Evolutionary conservation across 164 flowering plant species (phyloP).

Genomic region (Kingdonia uniflora): DNA sequence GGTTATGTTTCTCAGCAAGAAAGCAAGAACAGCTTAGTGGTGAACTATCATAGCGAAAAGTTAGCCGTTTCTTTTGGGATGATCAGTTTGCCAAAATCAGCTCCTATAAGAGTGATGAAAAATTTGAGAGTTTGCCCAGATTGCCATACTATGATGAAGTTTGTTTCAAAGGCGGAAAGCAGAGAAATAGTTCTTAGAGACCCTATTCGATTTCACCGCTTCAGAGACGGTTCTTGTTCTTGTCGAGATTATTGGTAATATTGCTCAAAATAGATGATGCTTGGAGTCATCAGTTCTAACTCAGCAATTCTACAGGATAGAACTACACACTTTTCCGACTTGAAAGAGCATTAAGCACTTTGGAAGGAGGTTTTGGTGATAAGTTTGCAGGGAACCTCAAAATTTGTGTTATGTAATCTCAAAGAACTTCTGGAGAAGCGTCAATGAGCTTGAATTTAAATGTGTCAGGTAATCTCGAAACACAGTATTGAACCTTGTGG

Average conservation of each 20-base stretch:
- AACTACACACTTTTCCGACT: no score
- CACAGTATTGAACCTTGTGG: no score
- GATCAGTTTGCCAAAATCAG: conserved; percentile 26
- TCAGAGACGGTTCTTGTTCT: conserved; percentile 41
- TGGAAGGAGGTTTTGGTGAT: no score
- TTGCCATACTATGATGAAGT: conserved; percentile 42
- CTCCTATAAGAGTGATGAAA: conserved; percentile 50
- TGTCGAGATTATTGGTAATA: conserved; percentile 47
- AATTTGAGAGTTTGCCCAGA: conserved; percentile 46
- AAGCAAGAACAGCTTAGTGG: conserved; percentile 8
- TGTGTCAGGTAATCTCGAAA: no score
- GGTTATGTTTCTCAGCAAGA: conserved; percentile 17
- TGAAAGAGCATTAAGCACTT: no score
- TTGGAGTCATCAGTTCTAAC: no score
- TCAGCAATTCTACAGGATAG: no score
- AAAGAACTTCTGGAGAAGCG: no score
- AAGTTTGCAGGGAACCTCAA: no score
- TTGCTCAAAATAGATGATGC: no score
- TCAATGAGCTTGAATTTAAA: no score
- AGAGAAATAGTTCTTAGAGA: conserved; percentile 44
- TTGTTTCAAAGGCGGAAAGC: conserved; percentile 26
- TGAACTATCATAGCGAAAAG: conserved; percentile 41
- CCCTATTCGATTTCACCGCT: conserved; percentile 38
- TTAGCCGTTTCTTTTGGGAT: conserved; percentile 44
- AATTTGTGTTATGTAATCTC: no score